Conservation (phyloP, 768 basidiomycete genomes). For the Rhizopogon vesiculosus region DNA sequence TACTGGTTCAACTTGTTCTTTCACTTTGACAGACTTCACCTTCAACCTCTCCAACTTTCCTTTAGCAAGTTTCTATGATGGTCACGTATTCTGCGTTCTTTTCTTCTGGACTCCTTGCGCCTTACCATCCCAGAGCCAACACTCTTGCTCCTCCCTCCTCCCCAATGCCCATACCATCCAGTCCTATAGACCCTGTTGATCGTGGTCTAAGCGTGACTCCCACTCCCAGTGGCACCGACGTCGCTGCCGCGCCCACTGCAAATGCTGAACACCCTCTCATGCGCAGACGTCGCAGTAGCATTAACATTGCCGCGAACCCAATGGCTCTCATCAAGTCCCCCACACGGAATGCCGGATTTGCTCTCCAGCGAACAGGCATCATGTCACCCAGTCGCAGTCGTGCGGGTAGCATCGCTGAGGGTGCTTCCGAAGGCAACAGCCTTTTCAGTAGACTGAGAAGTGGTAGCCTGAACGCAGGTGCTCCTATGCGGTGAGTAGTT, state of each 20-base stretch:
- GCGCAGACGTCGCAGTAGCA: slow-evolving; percentile 59
- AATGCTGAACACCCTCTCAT: slow-evolving; percentile 36
- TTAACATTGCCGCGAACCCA: slow-evolving; percentile 50
- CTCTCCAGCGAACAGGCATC: slow-evolving; percentile 43
- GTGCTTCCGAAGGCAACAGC: slow-evolving; percentile 34
- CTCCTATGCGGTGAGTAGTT: slow-evolving; percentile 28
- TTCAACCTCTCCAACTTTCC: background rate
- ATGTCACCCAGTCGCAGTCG: slow-evolving; percentile 36
- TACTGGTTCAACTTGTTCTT: slow-evolving; percentile 13
- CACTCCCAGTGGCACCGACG: slow-evolving; percentile 22
- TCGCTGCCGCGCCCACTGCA: slow-evolving; percentile 22
- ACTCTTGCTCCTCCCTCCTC: slow-evolving; percentile 23
- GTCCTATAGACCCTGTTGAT: slow-evolving; percentile 29
- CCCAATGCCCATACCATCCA: slow-evolving; percentile 13
- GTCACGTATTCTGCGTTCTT: slow-evolving; percentile 62
- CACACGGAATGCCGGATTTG: slow-evolving; percentile 43
- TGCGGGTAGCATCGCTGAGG: slow-evolving; percentile 39
- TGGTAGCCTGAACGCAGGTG: slow-evolving; percentile 41
- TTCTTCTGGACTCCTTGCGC: slow-evolving; percentile 64
- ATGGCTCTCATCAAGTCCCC: slow-evolving; percentile 58
- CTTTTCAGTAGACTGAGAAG: slow-evolving; percentile 52
- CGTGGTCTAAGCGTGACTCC: slow-evolving; percentile 32
- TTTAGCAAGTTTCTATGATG: slow-evolving; percentile 20
- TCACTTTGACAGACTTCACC: background rate
- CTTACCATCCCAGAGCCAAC: slow-evolving; percentile 26